Conservation (phyloP, 257 asterid genomes). For the Jacaranda copaia region DNA sequence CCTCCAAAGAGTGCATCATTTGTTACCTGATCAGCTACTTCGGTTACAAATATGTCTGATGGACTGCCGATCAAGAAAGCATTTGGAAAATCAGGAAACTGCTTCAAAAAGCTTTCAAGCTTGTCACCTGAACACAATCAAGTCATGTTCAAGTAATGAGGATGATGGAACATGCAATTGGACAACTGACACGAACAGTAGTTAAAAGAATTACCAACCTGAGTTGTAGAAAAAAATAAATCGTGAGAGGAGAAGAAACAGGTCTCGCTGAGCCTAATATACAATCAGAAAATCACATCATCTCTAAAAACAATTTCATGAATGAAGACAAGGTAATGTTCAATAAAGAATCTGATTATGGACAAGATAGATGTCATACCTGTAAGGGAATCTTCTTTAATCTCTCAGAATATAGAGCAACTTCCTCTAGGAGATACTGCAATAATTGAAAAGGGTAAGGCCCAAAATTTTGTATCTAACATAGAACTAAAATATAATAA, state of each 20-base stretch:
- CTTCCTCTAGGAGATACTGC: slow-evolving; percentile 93
- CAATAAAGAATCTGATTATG: background rate
- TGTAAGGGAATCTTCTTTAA: slow-evolving; percentile 83
- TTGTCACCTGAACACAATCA: slow-evolving; percentile 60
- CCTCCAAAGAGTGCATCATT: slow-evolving; percentile 23
- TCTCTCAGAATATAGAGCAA: slow-evolving; percentile 72
- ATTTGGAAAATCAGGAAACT: slow-evolving; percentile 86
- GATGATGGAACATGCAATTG: slow-evolving; percentile 31
- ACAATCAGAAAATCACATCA: slow-evolving; percentile 23
- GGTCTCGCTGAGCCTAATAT: slow-evolving; percentile 80
- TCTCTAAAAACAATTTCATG: background rate
- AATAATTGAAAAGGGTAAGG: slow-evolving; percentile 33
- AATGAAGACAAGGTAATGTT: slow-evolving; percentile 19
- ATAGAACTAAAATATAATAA: slow-evolving; percentile 5
- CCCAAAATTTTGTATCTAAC: slow-evolving; percentile 8
- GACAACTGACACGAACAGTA: background rate
- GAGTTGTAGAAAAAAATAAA: slow-evolving; percentile 73
- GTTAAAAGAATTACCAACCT: slow-evolving; percentile 52
- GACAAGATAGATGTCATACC: slow-evolving; percentile 51
- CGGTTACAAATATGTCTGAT: slow-evolving; percentile 79
- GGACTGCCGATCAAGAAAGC: slow-evolving; percentile 88
- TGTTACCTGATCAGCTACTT: slow-evolving; percentile 90
- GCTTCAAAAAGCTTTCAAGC: slow-evolving; percentile 75
- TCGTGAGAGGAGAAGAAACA: slow-evolving; percentile 88
- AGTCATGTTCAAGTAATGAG: slow-evolving; percentile 28